Percentiles rank a stretch among this genome's conserved stretches.
Conservation (phyloP, 352 stramenopile species). For the Thalassiosira oceanica region DNA sequence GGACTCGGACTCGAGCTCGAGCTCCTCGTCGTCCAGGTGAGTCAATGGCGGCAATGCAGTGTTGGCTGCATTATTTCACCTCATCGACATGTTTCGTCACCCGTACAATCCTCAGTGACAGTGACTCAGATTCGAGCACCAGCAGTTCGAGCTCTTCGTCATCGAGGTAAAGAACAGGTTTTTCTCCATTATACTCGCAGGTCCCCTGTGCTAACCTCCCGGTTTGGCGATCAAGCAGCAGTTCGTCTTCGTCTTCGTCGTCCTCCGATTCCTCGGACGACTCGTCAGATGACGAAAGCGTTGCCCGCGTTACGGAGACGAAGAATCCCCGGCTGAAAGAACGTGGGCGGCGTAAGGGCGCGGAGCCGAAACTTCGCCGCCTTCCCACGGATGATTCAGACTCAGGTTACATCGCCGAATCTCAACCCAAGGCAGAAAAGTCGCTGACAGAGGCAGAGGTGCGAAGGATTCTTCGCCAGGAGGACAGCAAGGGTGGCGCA, state of each 20-base stretch:
- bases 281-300: slow-evolving; percentile 30
- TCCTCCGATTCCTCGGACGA: slow-evolving; percentile 21
- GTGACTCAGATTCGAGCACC: slow-evolving; percentile 5
- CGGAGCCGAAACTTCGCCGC: slow-evolving; percentile 2
- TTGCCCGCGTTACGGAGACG: slow-evolving; percentile 4
- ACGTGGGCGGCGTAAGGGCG: neutral
- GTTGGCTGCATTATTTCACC: no score
- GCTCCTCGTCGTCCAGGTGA: no score
- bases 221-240: neutral
- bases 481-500: slow-evolving; percentile 37
- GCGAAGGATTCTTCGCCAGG: slow-evolving; percentile 66
- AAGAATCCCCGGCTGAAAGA: slow-evolving; percentile 10
- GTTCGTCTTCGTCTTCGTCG: neutral
- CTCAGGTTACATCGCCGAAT: slow-evolving; percentile 16
- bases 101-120: no score
- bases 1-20: no score
- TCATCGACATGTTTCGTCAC: no score
- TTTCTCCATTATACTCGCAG: no score
- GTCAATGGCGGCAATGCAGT: no score
- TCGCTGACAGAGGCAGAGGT: slow-evolving; percentile 64
- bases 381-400: slow-evolving; percentile 29
- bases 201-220: no score
- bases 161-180: neutral
- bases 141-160: slow-evolving; percentile 5
- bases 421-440: slow-evolving; percentile 37